A percentile compares a stretch with the other conserved stretches of the same genome.
These are phyloP conservation scores for Nymphaea colorata DNA, from an alignment of 164 flowering plant genomes.

Conservation along the genomic window DNA sequence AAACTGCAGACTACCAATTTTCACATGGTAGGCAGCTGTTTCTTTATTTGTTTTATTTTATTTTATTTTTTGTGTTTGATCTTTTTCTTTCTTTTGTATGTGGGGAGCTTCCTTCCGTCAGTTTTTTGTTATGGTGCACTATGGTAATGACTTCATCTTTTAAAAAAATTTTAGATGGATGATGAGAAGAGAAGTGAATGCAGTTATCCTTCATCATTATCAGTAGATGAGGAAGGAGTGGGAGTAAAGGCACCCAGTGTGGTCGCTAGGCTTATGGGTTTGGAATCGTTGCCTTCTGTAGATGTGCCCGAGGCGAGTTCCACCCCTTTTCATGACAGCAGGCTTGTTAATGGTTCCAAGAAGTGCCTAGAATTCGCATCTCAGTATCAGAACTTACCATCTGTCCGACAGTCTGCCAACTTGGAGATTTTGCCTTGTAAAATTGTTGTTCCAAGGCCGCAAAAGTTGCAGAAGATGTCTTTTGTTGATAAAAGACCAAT, in stretches of 20 bases:
- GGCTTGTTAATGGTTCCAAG: constrained; percentile 21
- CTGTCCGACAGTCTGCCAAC: constrained; percentile 18
- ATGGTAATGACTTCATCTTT: background rate
- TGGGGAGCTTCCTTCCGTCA: background rate
- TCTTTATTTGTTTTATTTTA: background rate
- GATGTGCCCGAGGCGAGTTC: constrained; percentile 36
- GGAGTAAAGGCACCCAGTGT: constrained; percentile 68
- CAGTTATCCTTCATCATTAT: constrained; percentile 74
- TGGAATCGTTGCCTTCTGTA: constrained; percentile 76
- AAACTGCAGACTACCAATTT: constrained; percentile 35
- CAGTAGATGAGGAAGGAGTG: constrained; percentile 64
- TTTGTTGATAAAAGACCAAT: constrained; percentile 25
- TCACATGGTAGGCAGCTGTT: constrained; percentile 27
- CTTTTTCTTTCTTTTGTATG: background rate
- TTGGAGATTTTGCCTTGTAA: constrained; percentile 21
- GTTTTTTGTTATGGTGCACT: background rate
- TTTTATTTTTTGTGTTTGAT: constrained; percentile 1
- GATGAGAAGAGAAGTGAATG: constrained; percentile 45
- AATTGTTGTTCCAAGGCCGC: constrained; percentile 29
- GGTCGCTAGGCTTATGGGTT: constrained; percentile 95
- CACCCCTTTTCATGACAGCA: constrained; percentile 24
- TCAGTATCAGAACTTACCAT: constrained; percentile 22
- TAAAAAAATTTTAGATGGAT: too few species aligned
- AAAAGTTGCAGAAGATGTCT: constrained; percentile 16
- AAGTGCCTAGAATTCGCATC: constrained; percentile 24